phyloP scores from a whole-genome alignment of 345 rosid species.

The Rhodamnia rubescens region DNA sequence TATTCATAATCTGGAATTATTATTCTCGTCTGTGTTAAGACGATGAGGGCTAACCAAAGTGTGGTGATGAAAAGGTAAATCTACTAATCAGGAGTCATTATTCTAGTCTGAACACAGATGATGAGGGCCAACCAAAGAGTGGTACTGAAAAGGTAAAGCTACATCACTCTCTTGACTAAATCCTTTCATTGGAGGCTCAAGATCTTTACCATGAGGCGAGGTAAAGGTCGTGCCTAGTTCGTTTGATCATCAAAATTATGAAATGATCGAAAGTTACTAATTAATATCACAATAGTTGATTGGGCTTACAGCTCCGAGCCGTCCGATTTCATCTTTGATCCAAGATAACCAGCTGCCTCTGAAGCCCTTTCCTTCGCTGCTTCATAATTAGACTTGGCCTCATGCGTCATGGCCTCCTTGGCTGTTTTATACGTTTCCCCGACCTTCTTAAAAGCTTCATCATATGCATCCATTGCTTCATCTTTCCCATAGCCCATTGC shows the following conservation, averaged over 20 bases:
- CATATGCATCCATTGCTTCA: conserved; percentile 1
- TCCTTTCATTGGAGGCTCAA: neutral
- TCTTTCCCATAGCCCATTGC: neutral
- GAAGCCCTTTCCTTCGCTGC: conserved; percentile 44
- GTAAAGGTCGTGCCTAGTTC: neutral
- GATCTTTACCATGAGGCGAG: neutral
- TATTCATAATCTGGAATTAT: neutral
- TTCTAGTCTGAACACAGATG: too few relatives aligned
- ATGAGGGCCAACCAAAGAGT: too few relatives aligned
- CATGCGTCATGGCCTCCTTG: conserved; percentile 12
- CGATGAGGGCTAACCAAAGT: neutral
- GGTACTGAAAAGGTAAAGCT: neutral
- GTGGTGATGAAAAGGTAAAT: neutral
- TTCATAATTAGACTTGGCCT: conserved; percentile 22
- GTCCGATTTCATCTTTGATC: conserved; percentile 21
- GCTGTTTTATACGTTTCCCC: conserved; percentile 32
- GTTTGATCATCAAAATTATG: neutral
- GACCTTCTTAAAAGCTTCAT: conserved; percentile 16
- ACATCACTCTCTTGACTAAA: neutral
- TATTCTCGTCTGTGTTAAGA: neutral
- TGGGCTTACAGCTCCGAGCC: conserved; percentile 10
- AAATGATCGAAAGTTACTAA: neutral
- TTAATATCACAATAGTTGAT: neutral
- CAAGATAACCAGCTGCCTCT: conserved; percentile 25
- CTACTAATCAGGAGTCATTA: too few relatives aligned